Percentiles rank a stretch among this genome's conserved stretches.
Evolutionary conservation across 495 filamentous ascomycete genomes (phyloP).

Genomic region (Thozetella sp.): DNA sequence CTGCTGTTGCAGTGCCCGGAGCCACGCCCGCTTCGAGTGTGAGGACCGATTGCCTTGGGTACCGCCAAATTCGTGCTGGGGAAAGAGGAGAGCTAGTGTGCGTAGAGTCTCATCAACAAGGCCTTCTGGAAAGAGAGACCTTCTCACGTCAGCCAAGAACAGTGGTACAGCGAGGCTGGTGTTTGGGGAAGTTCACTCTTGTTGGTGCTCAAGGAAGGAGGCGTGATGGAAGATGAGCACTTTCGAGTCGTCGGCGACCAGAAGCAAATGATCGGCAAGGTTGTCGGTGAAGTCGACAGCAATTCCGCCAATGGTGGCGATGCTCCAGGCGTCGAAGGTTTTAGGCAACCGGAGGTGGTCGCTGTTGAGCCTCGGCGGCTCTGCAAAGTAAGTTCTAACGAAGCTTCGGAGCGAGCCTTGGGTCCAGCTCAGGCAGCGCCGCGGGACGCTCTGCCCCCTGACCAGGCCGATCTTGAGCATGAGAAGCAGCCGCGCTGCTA

Average conservation of each 20-base stretch:
- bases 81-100: conserved; percentile 46
- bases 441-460: conserved; percentile 9
- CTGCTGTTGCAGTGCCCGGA: conserved; percentile 6
- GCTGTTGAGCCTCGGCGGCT: conserved; percentile 6
- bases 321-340: conserved; percentile 21
- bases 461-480: conserved; percentile 20
- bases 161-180: neutral
- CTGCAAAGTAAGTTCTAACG: conserved; percentile 9
- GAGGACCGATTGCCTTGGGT: neutral
- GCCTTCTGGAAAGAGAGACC: conserved; percentile 21
- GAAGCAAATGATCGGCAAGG: conserved; percentile 44
- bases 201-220: neutral
- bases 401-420: conserved; percentile 3
- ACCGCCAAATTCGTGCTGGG: conserved; percentile 25
- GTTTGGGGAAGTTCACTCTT: neutral
- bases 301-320: conserved; percentile 35
- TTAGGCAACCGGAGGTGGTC: conserved; percentile 21
- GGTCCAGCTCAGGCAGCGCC: conserved; percentile 7
- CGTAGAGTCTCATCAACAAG: conserved; percentile 46
- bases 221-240: conserved; percentile 45
- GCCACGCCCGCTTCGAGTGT: neutral
- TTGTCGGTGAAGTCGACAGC: conserved; percentile 43
- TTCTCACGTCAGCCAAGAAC: neutral
- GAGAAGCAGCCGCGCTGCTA: conserved; percentile 12
- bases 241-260: conserved; percentile 27